A percentile compares a stretch with the other conserved stretches of the same genome.
These are phyloP conservation scores for Aspergillus melleus DNA, from an alignment of 2,329 filamentous ascomycete species.

Conservation along the genomic window DNA sequence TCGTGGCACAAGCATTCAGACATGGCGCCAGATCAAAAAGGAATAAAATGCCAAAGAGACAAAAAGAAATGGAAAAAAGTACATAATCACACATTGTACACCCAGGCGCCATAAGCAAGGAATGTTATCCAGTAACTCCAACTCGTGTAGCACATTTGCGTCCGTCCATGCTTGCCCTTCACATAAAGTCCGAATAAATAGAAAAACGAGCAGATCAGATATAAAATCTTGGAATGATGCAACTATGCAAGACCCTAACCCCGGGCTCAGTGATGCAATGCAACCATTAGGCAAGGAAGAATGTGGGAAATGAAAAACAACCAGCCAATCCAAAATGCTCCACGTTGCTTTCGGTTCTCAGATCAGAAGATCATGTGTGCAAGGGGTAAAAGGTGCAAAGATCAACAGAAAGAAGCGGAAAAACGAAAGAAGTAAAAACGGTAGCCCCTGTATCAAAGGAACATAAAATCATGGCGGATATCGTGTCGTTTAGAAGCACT, in stretches of 20 bases:
- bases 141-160: conserved; percentile 7
- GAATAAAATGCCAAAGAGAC: neutral
- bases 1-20: neutral
- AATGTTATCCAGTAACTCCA: conserved; percentile 11
- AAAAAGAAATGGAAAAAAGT: neutral
- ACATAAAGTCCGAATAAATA: neutral
- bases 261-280: conserved; percentile 15
- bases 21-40: neutral
- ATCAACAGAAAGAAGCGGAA: neutral
- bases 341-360: neutral
- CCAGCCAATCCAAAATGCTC: conserved; percentile 1
- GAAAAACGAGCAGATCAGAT: neutral
- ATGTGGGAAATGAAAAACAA: conserved; percentile 7
- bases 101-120: neutral
- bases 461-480: conserved; percentile 3
- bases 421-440: neutral
- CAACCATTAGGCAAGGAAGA: conserved; percentile 12
- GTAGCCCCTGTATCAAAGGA: conserved; percentile 1
- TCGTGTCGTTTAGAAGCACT: conserved; percentile 49
- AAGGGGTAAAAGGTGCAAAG: conserved; percentile 2
- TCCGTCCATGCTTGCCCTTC: conserved; percentile 3
- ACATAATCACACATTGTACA: conserved; percentile 6
- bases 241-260: conserved; percentile 11
- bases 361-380: neutral
- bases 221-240: conserved; percentile 12